A percentile compares a stretch with the other conserved stretches of the same genome.
Evolutionary conservation across 495 filamentous ascomycete genomes (phyloP).

Genomic region (Xylaria scruposa): DNA sequence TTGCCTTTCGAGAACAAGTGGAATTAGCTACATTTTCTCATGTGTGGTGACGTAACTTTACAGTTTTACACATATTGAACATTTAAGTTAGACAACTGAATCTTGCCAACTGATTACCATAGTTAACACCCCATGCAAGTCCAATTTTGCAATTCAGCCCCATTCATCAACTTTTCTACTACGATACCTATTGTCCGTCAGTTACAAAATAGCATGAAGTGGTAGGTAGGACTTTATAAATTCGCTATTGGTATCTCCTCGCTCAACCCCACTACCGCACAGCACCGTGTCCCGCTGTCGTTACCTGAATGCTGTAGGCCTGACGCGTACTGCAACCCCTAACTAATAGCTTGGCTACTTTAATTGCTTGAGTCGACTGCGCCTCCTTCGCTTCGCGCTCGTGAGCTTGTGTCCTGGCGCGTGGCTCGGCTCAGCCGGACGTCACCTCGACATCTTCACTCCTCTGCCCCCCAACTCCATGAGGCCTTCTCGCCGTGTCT

Average conservation of each 20-base stretch:
- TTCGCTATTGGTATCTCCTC: neutral
- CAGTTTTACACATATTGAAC: neutral
- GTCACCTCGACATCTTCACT: constrained; percentile 4
- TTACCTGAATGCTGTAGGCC: neutral
- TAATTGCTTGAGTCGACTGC: constrained; percentile 14
- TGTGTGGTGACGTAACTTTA: constrained; percentile 9
- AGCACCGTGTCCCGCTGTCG: neutral
- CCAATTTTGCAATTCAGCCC: neutral
- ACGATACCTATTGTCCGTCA: neutral
- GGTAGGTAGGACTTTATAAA: neutral
- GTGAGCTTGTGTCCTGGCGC: neutral
- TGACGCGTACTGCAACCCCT: neutral
- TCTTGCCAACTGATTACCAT: neutral
- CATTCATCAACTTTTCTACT: neutral
- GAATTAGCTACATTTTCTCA: neutral
- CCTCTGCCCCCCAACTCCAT: constrained; percentile 9
- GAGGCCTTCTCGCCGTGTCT: constrained; percentile 14
- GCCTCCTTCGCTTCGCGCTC: neutral
- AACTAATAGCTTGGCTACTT: constrained; percentile 14
- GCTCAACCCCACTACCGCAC: neutral
- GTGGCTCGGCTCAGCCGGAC: constrained; percentile 22
- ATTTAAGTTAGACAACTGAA: neutral
- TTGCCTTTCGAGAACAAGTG: neutral
- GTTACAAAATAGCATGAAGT: neutral
- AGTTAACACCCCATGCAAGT: neutral